phyloP scores from a whole-genome alignment of 495 filamentous ascomycete species.

The Recurvomyces mirabilis region DNA sequence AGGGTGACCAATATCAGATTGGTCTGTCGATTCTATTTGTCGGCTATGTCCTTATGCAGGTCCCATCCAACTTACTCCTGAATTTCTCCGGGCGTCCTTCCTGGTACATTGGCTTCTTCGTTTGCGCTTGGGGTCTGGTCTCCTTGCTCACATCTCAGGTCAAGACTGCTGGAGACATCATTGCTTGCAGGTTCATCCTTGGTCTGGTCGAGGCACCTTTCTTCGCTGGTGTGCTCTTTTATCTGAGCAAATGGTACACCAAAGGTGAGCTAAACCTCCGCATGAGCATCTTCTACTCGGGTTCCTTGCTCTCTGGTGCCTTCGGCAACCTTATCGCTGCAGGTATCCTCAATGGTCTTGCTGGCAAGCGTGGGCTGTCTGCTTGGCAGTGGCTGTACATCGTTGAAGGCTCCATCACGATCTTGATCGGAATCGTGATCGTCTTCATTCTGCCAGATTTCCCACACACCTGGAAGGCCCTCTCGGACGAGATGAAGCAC shows the following conservation, averaged over 20 bases:
- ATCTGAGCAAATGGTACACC: slow-evolving; percentile 51
- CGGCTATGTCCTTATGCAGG: slow-evolving; percentile 36
- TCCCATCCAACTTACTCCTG: slow-evolving; percentile 50
- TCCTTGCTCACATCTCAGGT: slow-evolving; percentile 42
- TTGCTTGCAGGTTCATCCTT: slow-evolving; percentile 41
- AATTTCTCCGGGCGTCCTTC: slow-evolving; percentile 41
- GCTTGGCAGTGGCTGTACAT: slow-evolving; percentile 24
- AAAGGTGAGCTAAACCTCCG: slow-evolving; percentile 45
- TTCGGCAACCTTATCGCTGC: slow-evolving; percentile 33
- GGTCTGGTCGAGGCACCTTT: slow-evolving; percentile 31
- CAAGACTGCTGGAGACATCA: slow-evolving; percentile 41
- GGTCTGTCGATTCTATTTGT: slow-evolving; percentile 44
- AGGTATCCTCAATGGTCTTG: slow-evolving; percentile 29
- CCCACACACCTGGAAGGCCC: slow-evolving; percentile 31
- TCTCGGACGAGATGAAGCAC: slow-evolving; percentile 38
- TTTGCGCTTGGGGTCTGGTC: slow-evolving; percentile 41
- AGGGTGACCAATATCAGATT: slow-evolving; percentile 36
- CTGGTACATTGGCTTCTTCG: slow-evolving; percentile 34
- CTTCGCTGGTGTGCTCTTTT: slow-evolving; percentile 42
- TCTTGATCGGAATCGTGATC: slow-evolving; percentile 17
- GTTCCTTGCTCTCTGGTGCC: slow-evolving; percentile 30
- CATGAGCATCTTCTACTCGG: slow-evolving; percentile 41
- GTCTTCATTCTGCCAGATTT: slow-evolving; percentile 22
- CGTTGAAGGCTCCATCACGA: slow-evolving; percentile 26
- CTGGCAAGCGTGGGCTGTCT: slow-evolving; percentile 14